phyloP scores from a whole-genome alignment of 495 filamentous ascomycete species.

The Penicillium herquei region DNA sequence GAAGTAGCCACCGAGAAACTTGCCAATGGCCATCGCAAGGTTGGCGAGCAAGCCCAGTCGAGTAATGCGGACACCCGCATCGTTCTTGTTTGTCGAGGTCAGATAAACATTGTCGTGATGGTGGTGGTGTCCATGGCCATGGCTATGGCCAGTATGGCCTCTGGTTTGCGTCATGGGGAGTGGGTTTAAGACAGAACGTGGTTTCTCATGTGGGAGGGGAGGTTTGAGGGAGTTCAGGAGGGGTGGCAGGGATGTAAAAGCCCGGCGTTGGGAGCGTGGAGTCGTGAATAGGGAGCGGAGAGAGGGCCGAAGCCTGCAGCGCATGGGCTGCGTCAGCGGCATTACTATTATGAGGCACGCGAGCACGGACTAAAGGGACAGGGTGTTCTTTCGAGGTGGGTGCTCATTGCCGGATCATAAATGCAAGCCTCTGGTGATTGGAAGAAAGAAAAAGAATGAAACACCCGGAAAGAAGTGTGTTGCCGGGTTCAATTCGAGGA shows the following conservation, averaged over 20 bases:
- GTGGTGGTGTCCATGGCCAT: slow-evolving; percentile 54
- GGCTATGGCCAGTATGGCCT: slow-evolving; percentile 28
- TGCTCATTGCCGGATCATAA: slow-evolving; percentile 7
- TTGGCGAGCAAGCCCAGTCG: slow-evolving; percentile 90
- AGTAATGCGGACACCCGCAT: slow-evolving; percentile 93
- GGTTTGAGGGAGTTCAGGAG: slow-evolving; percentile 14
- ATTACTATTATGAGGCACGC: slow-evolving; percentile 31
- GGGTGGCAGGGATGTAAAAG: slow-evolving; percentile 25
- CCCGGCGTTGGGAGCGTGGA: slow-evolving; percentile 25
- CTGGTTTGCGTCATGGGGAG: slow-evolving; percentile 40
- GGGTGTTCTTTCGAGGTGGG: slow-evolving; percentile 17
- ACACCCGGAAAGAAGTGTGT: neutral
- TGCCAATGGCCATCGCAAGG: slow-evolving; percentile 87
- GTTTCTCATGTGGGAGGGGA: slow-evolving; percentile 22
- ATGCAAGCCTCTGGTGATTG: neutral
- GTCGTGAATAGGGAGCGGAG: slow-evolving; percentile 21
- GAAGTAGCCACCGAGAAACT: slow-evolving; percentile 85
- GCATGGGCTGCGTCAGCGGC: slow-evolving; percentile 49
- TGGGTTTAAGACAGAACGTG: slow-evolving; percentile 22
- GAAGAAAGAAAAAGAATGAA: neutral
- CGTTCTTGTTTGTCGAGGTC: slow-evolving; percentile 81
- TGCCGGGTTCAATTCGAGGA: neutral
- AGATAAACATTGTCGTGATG: slow-evolving; percentile 89
- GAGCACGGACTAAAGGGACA: slow-evolving; percentile 22
- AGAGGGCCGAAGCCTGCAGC: slow-evolving; percentile 45